A percentile compares a stretch with the other conserved stretches of the same genome.
Conservation (phyloP, 2,329 filamentous ascomycete genomes). For the Chaetothyriales sp. region DNA sequence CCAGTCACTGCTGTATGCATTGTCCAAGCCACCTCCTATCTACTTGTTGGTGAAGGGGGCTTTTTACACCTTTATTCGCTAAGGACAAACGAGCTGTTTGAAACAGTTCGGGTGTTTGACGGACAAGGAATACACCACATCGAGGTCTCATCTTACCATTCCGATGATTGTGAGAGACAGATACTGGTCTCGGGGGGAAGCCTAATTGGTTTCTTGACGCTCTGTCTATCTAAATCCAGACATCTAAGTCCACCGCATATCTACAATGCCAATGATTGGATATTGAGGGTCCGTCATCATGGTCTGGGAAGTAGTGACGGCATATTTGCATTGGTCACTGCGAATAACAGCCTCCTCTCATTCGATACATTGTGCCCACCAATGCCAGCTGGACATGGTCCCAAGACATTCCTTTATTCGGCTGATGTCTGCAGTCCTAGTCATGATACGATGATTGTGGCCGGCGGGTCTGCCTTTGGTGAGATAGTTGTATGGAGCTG, state of each 20-base stretch:
- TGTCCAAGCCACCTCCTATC: conserved; percentile 19
- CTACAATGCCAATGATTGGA: conserved; percentile 53
- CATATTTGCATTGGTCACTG: conserved; percentile 54
- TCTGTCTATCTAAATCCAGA: conserved; percentile 22
- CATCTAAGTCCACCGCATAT: conserved; percentile 20
- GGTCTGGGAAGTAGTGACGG: conserved; percentile 5
- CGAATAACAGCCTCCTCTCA: conserved; percentile 66
- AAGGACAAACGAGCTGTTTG: conserved; percentile 23
- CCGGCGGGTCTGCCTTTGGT: conserved; percentile 84
- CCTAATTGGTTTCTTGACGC: conserved; percentile 22
- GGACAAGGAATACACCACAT: conserved; percentile 10
- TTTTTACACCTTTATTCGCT: conserved; percentile 22
- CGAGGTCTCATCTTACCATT: conserved; percentile 4
- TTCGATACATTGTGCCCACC: conserved; percentile 25
- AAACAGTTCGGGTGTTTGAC: conserved; percentile 12
- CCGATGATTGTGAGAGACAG: conserved; percentile 13
- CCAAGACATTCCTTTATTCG: conserved; percentile 76
- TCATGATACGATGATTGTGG: conserved; percentile 50
- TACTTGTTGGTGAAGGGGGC: conserved; percentile 28
- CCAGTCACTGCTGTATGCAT: conserved; percentile 28
- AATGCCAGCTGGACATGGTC: conserved; percentile 32
- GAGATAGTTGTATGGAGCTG: conserved; percentile 85
- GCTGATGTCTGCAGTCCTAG: conserved; percentile 55
- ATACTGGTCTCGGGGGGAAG: conserved; percentile 52
- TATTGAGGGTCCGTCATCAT: conserved; percentile 45